phyloP scores from a whole-genome alignment of 768 basidiomycete genomes.

The Baorangia bicolor region DNA sequence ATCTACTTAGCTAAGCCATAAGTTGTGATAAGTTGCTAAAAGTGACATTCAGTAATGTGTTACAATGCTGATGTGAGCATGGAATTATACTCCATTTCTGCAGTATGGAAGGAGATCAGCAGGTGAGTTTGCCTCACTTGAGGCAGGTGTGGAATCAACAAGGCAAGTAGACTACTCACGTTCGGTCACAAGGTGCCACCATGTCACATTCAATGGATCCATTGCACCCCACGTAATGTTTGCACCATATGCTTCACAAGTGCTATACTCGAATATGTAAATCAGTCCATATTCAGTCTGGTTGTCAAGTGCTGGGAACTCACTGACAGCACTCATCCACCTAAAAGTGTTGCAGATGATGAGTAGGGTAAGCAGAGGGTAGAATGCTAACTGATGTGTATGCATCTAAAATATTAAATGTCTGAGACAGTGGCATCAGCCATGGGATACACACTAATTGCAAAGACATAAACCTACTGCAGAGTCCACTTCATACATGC shows the following conservation, averaged over 20 bases:
- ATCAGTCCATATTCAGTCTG: slow-evolving; percentile 58
- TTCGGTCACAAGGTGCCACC: slow-evolving; percentile 76
- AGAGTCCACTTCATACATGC: slow-evolving; percentile 37
- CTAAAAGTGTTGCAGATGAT: slow-evolving; percentile 29
- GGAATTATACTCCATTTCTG: slow-evolving; percentile 17
- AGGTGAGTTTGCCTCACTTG: neutral
- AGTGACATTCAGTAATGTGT: no score
- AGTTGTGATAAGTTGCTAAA: no score
- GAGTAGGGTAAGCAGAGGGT: no score
- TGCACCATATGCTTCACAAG: slow-evolving; percentile 61
- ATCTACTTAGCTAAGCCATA: no score
- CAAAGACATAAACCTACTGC: slow-evolving; percentile 17
- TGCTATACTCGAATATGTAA: slow-evolving; percentile 59
- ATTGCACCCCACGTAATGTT: slow-evolving; percentile 50
- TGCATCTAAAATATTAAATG: slow-evolving; percentile 71
- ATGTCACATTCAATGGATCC: slow-evolving; percentile 72
- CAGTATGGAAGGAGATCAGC: neutral
- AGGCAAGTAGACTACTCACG: slow-evolving; percentile 34
- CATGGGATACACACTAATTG: neutral
- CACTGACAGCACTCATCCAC: slow-evolving; percentile 60
- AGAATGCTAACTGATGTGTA: slow-evolving; percentile 51
- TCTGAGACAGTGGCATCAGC: slow-evolving; percentile 35
- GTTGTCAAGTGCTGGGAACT: slow-evolving; percentile 53
- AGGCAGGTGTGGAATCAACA: neutral
- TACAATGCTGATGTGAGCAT: neutral